Evolutionary conservation across 129 eudicot species (phyloP).

Genomic region (Chrysanthemum lavandulifolium): DNA sequence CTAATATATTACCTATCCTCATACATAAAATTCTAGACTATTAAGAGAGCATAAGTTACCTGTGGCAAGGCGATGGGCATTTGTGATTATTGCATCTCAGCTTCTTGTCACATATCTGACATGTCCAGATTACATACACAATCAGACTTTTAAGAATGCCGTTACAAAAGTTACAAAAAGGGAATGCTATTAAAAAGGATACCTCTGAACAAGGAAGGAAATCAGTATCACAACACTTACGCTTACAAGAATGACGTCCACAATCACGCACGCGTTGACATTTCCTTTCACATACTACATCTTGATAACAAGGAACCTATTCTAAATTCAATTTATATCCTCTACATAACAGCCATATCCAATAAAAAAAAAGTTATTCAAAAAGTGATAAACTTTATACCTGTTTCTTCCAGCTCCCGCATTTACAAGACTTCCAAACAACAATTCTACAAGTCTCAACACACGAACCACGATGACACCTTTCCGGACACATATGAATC

Average conservation of each 20-base stretch:
- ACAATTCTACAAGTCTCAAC: constrained; percentile 76
- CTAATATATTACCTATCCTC: no score
- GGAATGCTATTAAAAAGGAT: not conserved
- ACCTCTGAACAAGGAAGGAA: constrained; percentile 99
- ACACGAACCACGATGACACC: constrained; percentile 87
- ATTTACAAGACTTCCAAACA: constrained; percentile 73
- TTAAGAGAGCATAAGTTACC: no score
- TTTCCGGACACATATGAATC: constrained; percentile 77
- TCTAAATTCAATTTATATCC: constrained; percentile 47
- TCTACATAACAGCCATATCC: constrained; percentile 2
- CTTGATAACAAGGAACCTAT: constrained; percentile 99
- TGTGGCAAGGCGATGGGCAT: constrained; percentile 97
- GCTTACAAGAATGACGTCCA: constrained; percentile 96
- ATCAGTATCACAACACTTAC: constrained; percentile 93
- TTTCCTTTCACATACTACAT: constrained; percentile 92
- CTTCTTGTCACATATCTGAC: constrained; percentile 89
- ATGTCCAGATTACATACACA: constrained; percentile 1
- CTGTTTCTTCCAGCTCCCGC: constrained; percentile 98
- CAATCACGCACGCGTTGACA: constrained; percentile 79
- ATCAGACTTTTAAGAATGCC: constrained; percentile 6
- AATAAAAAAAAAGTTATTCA: not conserved
- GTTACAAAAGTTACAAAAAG: constrained; percentile 14
- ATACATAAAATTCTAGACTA: not conserved
- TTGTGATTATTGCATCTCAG: constrained; percentile 97
- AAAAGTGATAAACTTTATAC: constrained; percentile 33